Evolutionary conservation across 352 stramenopile genomes (phyloP), one percentile per base, ranked within the genome.

Genomic region (Pythium folliculosum): DNA sequence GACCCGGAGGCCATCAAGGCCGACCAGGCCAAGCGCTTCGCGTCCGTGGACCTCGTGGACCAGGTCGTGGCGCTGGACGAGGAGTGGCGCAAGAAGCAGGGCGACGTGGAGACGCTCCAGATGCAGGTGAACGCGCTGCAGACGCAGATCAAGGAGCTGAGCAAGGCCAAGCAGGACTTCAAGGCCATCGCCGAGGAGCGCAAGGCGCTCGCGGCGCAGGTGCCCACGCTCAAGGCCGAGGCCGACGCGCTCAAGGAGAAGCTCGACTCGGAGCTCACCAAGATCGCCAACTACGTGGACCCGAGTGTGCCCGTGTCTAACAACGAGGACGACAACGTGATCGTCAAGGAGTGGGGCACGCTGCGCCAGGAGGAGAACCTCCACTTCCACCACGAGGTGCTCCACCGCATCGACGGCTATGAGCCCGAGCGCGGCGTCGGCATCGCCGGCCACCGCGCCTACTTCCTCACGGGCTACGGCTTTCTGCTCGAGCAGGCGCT

Each of bases 321-420:
- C 70, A 96, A 99, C 71, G 97, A 99, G 76, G 96, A 98, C 60
- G 91, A 98, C 60, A 99, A 99, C 75, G 75, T 97, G 30, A 96
- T 99, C 14, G 86, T 98, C 25, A 82, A 78, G 57, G 80, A 95
- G 43, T 97, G 91, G 86, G 86, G 85, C 51, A 68, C 75, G 37
- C 76, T 78, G 52, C 73, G 84, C 32, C 73, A 89, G 61, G 80
- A 92, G 70, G 87, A 94, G 0, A 86, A 78, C n/a, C 91, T 97
- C 64, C 88, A 96, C 55, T 98, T 94, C 54, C 95, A 98, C 77
- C 93, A 98, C 78, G 92, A 98, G 75, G 84, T 99, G 49, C 86
- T 99, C 48, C 98, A 98, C 86, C 95, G 96, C 61, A 99, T 99
- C 73, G 97, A 98, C 59, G 98, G 98, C 22, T 99, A 99, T 81